phyloP scores from a whole-genome alignment of 2,329 filamentous ascomycete genomes.

The Neopestalotiopsis sp. region DNA sequence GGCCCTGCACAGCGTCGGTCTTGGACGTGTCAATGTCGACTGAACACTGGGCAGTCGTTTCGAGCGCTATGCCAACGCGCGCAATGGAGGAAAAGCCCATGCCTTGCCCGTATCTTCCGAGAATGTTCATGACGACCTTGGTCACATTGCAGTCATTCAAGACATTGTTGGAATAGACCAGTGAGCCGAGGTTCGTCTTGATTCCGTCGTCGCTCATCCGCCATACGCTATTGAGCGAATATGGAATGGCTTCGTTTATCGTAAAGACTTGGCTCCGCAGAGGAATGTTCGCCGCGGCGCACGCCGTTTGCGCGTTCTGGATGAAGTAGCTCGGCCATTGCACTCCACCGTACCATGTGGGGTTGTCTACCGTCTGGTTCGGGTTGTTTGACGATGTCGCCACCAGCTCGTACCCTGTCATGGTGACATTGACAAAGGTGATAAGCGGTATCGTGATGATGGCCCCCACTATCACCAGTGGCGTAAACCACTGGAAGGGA shows the following conservation, averaged over 20 bases:
- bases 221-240: conserved; percentile 21
- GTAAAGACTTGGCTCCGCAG: conserved; percentile 23
- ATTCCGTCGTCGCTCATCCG: conserved; percentile 5
- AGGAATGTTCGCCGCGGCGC: conserved; percentile 17
- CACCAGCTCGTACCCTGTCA: conserved; percentile 23
- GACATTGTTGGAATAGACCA: conserved; percentile 20
- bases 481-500: conserved; percentile 28
- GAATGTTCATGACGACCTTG: conserved; percentile 16
- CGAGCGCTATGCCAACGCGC: conserved; percentile 19
- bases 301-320: conserved; percentile 15
- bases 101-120: conserved; percentile 18
- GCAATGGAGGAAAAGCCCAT: conserved; percentile 13
- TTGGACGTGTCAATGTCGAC: conserved; percentile 19
- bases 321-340: conserved; percentile 24
- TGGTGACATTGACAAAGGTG: conserved; percentile 24
- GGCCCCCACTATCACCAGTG: conserved; percentile 22
- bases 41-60: conserved; percentile 15
- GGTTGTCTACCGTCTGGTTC: conserved; percentile 21
- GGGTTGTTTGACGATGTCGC: conserved; percentile 20
- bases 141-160: conserved; percentile 22
- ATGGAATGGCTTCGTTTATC: conserved; percentile 22
- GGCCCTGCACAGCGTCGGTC: neutral
- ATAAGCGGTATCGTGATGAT: conserved; percentile 24
- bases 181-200: conserved; percentile 16
- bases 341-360: conserved; percentile 19